These are phyloP conservation scores for Chlorociboria aeruginascens DNA, from an alignment of 495 filamentous ascomycete species.

Conservation along the genomic window DNA sequence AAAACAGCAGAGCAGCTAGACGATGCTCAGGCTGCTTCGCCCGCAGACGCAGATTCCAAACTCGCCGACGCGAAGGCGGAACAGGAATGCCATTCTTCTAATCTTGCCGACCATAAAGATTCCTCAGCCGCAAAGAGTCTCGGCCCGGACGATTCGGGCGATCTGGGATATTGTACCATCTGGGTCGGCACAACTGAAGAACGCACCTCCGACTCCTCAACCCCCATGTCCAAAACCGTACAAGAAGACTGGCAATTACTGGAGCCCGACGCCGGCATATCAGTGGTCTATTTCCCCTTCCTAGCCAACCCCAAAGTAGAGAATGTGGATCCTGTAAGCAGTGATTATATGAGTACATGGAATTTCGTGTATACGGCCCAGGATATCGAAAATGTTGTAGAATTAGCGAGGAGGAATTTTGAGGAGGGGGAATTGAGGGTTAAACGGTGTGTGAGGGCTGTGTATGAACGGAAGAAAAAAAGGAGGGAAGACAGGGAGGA, in stretches of 20 bases:
- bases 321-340: conserved; percentile 65
- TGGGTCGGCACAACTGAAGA: conserved; percentile 85
- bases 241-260: conserved; percentile 63
- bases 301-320: conserved; percentile 67
- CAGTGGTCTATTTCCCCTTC: conserved; percentile 85
- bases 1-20: conserved; percentile 53
- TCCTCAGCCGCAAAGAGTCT: conserved; percentile 16
- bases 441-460: conserved; percentile 66
- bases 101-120: conserved; percentile 4
- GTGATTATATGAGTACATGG: conserved; percentile 88
- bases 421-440: conserved; percentile 65
- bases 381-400: conserved; percentile 70
- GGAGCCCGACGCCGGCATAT: conserved; percentile 69
- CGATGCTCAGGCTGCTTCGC: conserved; percentile 48
- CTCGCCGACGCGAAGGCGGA: conserved; percentile 48
- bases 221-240: conserved; percentile 46
- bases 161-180: conserved; percentile 81
- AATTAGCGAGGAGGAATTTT: conserved; percentile 78
- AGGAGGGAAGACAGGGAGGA: conserved; percentile 47
- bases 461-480: conserved; percentile 83
- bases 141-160: conserved; percentile 30
- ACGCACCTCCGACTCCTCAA: conserved; percentile 38
- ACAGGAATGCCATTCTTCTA: conserved; percentile 23
- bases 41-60: conserved; percentile 47
- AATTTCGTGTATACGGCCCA: conserved; percentile 90